Conservation (phyloP, 2,329 filamentous ascomycete genomes). For the Penicillium sp. region DNA sequence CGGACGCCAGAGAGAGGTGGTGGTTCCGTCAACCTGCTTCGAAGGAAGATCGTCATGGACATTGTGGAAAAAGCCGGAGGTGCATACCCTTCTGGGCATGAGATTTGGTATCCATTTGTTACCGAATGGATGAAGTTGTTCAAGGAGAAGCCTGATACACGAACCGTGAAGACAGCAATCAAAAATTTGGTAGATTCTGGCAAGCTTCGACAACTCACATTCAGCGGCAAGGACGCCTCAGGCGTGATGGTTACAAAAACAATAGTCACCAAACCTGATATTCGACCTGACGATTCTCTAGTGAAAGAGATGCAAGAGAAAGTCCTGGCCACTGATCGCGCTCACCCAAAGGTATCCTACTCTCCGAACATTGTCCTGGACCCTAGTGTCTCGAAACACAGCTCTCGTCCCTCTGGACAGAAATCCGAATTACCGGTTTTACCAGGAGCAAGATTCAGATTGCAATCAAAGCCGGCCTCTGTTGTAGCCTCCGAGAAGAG, state of each 20-base stretch:
- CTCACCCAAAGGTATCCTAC: conserved; percentile 45
- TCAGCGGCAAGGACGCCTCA: conserved; percentile 54
- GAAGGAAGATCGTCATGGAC: conserved; percentile 58
- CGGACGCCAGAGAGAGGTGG: conserved; percentile 19
- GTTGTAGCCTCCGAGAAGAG: conserved; percentile 35
- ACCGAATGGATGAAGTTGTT: conserved; percentile 56
- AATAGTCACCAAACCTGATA: conserved; percentile 54
- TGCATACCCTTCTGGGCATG: conserved; percentile 58
- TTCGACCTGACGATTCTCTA: conserved; percentile 49
- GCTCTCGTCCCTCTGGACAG: conserved; percentile 11
- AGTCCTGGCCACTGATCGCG: conserved; percentile 50
- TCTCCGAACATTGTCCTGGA: conserved; percentile 48
- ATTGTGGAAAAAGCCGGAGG: conserved; percentile 60
- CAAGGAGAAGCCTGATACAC: conserved; percentile 54
- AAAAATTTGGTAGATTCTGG: conserved; percentile 55
- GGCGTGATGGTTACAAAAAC: conserved; percentile 55
- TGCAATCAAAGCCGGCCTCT: conserved; percentile 42
- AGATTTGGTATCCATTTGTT: conserved; percentile 60
- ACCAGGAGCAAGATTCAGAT: conserved; percentile 37
- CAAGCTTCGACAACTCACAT: conserved; percentile 57
- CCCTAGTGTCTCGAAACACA: conserved; percentile 37
- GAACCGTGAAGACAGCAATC: conserved; percentile 56
- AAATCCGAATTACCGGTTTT: conserved; percentile 35
- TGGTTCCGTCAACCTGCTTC: conserved; percentile 51
- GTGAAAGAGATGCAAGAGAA: conserved; percentile 55